Conservation (phyloP, 768 basidiomycete genomes). For the Boletus speciosus region DNA sequence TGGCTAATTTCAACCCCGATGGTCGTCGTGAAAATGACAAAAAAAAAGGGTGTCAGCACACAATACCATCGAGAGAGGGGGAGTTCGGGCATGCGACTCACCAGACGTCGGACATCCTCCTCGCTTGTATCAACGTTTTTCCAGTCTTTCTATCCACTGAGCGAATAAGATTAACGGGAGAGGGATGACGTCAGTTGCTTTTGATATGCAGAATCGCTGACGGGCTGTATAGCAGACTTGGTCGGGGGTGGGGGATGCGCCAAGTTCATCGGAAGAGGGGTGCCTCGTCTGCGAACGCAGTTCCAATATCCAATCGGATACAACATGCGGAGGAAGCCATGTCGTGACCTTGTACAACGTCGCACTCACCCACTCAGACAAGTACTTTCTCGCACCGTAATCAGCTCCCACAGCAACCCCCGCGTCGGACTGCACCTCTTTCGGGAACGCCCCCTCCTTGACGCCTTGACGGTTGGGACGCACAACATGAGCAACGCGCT, state of each 20-base stretch:
- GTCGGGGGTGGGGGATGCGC: constrained; percentile 32
- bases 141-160: constrained; percentile 25
- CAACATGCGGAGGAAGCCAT: constrained; percentile 31
- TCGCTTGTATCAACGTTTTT: background rate
- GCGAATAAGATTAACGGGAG: constrained; percentile 32
- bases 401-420: too few relatives aligned
- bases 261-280: constrained; percentile 26
- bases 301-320: constrained; percentile 28
- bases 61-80: background rate
- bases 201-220: constrained; percentile 10
- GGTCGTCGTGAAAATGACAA: background rate
- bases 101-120: background rate
- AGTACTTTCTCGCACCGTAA: too few relatives aligned
- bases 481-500: too few relatives aligned
- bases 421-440: too few relatives aligned
- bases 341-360: constrained; percentile 1
- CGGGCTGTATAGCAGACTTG: background rate
- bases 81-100: background rate
- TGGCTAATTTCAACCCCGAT: background rate
- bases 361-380: too few relatives aligned
- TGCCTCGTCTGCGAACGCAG: constrained; percentile 21
- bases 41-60: background rate
- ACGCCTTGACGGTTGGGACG: too few relatives aligned
- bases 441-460: background rate
- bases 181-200: constrained; percentile 7